These are phyloP conservation scores for Huntiella abstrusa DNA, from an alignment of 2,329 filamentous ascomycete genomes.

Conservation along the genomic window DNA sequence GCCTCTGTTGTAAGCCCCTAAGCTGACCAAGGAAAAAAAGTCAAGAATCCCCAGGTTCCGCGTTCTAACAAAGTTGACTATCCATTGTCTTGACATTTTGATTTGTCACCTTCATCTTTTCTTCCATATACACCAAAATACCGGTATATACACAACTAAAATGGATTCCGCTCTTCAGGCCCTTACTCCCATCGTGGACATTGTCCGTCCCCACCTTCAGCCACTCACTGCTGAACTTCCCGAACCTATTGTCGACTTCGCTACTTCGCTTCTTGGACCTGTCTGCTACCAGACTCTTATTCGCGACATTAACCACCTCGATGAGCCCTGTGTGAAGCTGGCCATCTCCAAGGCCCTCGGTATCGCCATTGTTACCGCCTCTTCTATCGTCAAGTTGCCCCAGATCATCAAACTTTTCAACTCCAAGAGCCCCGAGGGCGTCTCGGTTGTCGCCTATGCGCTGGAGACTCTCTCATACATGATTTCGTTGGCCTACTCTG, in stretches of 20 bases:
- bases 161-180: constrained; percentile 8
- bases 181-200: constrained; percentile 33
- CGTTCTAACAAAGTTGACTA: too few species aligned
- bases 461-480: constrained; percentile 80
- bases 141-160: background rate
- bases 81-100: too few species aligned
- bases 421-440: constrained; percentile 62
- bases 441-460: constrained; percentile 78
- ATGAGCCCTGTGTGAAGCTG: constrained; percentile 67
- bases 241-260: constrained; percentile 52
- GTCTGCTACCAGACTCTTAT: constrained; percentile 74
- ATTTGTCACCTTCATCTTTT: too few species aligned
- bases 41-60: too few species aligned
- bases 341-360: constrained; percentile 84
- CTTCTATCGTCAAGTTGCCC: constrained; percentile 84
- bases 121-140: too few species aligned
- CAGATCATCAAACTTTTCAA: constrained; percentile 84
- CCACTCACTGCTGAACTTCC: constrained; percentile 60
- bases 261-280: constrained; percentile 61
- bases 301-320: constrained; percentile 62
- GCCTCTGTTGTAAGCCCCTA: too few species aligned
- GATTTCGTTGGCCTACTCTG: constrained; percentile 81
- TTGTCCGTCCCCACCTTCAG: constrained; percentile 39
- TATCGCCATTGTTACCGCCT: constrained; percentile 80
- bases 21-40: too few species aligned